phyloP scores from a whole-genome alignment of 2,329 filamentous ascomycete species.

The Calonectria multiphialidica region DNA sequence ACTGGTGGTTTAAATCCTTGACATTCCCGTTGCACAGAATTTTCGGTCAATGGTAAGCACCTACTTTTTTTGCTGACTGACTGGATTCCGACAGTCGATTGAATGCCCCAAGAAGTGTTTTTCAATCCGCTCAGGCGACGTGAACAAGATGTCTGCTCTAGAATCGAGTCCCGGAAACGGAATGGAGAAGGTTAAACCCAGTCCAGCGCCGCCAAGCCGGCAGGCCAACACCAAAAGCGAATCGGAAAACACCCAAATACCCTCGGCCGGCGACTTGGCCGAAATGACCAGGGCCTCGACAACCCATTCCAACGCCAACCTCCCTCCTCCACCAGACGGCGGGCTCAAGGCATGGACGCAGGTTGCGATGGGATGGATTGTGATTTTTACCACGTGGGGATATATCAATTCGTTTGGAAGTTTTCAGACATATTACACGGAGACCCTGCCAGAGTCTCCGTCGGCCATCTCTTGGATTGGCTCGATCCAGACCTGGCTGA shows the following conservation, averaged over 20 bases:
- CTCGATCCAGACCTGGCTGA: slow-evolving; percentile 58
- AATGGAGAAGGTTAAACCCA: slow-evolving; percentile 2
- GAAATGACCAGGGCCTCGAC: slow-evolving; percentile 15
- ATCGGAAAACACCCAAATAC: neutral
- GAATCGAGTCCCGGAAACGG: neutral
- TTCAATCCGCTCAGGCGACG: neutral
- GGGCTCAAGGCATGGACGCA: slow-evolving; percentile 50
- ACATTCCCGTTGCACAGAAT: slow-evolving; percentile 18
- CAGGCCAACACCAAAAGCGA: neutral
- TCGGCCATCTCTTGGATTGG: slow-evolving; percentile 61
- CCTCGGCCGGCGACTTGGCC: neutral
- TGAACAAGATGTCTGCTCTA: neutral
- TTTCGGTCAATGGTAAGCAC: neutral
- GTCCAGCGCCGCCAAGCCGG: neutral
- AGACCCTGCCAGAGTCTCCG: slow-evolving; percentile 43
- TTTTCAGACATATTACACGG: slow-evolving; percentile 58
- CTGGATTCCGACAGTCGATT: too few species aligned
- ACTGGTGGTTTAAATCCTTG: slow-evolving; percentile 22
- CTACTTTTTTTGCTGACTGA: neutral
- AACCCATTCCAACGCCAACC: slow-evolving; percentile 9
- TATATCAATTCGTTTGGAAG: slow-evolving; percentile 60
- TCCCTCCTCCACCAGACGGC: slow-evolving; percentile 41
- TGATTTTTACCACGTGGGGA: slow-evolving; percentile 58
- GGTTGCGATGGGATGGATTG: slow-evolving; percentile 54
- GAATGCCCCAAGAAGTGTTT: neutral